These are phyloP conservation scores for Neurospora crassa DNA, from an alignment of 2,329 filamentous ascomycete species.

Conservation along the genomic window DNA sequence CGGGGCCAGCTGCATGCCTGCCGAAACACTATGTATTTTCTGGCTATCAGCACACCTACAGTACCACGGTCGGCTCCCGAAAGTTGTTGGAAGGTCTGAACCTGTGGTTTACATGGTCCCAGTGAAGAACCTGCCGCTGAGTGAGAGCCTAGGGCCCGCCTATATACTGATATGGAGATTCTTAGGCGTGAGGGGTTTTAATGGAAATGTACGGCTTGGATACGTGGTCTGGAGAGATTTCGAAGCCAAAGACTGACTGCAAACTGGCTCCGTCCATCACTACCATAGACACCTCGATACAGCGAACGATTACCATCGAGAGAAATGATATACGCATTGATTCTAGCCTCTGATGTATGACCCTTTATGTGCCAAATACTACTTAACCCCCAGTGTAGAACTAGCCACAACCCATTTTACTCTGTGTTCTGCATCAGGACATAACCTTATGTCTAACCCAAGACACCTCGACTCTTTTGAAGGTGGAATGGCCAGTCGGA, in stretches of 20 bases:
- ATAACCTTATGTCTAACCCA: background rate
- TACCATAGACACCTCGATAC: background rate
- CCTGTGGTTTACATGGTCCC: too few relatives aligned
- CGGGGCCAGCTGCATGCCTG: too few relatives aligned
- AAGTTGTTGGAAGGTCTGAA: background rate
- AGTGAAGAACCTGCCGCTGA: background rate
- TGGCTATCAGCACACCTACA: background rate
- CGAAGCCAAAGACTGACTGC: background rate
- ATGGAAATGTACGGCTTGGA: background rate
- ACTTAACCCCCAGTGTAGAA: background rate
- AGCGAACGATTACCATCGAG: background rate
- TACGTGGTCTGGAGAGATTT: background rate
- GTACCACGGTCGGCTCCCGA: background rate
- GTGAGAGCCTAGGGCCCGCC: background rate
- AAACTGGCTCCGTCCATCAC: background rate
- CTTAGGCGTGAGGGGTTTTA: background rate
- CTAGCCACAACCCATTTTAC: background rate
- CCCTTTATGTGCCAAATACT: background rate
- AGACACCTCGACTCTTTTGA: background rate
- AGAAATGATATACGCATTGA: background rate
- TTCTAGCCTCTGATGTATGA: background rate
- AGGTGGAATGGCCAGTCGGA: background rate
- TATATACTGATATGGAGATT: background rate
- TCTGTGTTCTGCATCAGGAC: background rate
- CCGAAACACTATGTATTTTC: background rate